Evolutionary conservation across 257 asterid genomes (phyloP).

Genomic region (Capsicum chinense): DNA sequence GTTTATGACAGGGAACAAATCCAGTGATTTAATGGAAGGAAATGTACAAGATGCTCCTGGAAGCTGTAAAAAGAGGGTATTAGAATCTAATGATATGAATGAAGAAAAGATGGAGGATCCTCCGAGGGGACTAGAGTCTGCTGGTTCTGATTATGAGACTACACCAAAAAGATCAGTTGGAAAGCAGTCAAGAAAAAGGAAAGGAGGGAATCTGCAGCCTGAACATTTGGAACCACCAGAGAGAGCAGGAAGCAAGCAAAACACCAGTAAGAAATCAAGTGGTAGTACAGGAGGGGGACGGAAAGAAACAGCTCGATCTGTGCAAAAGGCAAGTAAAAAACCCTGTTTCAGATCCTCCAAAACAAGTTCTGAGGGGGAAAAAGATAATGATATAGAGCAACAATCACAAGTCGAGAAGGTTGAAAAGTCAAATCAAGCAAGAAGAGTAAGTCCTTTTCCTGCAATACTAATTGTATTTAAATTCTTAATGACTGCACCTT

Average conservation of each 20-base stretch:
- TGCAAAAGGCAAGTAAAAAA: slow-evolving; percentile 47
- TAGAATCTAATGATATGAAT: slow-evolving; percentile 40
- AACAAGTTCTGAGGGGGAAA: slow-evolving; percentile 44
- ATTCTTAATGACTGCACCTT: background rate
- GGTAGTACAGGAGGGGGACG: slow-evolving; percentile 45
- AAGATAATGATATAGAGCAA: slow-evolving; percentile 43
- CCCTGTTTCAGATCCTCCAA: slow-evolving; percentile 38
- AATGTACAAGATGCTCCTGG: slow-evolving; percentile 44
- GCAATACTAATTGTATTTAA: slow-evolving; percentile 19
- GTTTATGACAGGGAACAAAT: slow-evolving; percentile 65
- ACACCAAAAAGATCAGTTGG: slow-evolving; percentile 32
- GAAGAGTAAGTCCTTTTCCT: slow-evolving; percentile 60
- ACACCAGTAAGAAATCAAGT: slow-evolving; percentile 35
- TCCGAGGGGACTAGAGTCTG: slow-evolving; percentile 37
- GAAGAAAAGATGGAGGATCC: slow-evolving; percentile 39
- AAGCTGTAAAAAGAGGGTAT: slow-evolving; percentile 57
- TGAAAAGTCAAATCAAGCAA: slow-evolving; percentile 52
- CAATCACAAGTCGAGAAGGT: slow-evolving; percentile 40
- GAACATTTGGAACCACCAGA: slow-evolving; percentile 33
- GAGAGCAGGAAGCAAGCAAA: slow-evolving; percentile 33
- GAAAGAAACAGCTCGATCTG: slow-evolving; percentile 38
- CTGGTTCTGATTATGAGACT: slow-evolving; percentile 37
- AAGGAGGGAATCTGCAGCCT: slow-evolving; percentile 36
- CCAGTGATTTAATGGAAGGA: slow-evolving; percentile 54
- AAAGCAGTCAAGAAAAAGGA: slow-evolving; percentile 50